Conservation (phyloP, 2,329 filamentous ascomycete species). For the Arthrobotrys musiformis region DNA sequence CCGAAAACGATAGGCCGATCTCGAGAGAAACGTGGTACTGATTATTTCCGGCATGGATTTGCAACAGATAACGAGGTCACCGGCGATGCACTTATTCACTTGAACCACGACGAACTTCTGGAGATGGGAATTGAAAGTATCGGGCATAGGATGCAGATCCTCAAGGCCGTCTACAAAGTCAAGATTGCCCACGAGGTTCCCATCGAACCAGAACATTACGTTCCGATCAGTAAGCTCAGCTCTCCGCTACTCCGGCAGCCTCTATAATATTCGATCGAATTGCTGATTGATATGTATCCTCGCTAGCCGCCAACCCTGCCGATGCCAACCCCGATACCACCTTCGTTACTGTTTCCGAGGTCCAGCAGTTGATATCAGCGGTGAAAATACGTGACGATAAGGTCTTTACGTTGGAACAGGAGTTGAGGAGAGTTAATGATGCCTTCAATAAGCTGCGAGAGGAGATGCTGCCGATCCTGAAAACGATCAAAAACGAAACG, state of each 20-base stretch:
- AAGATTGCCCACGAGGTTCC: constrained; percentile 94
- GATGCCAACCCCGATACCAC: constrained; percentile 67
- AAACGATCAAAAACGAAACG: constrained; percentile 89
- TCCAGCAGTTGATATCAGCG: constrained; percentile 88
- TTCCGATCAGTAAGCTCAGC: constrained; percentile 83
- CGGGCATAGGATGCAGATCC: constrained; percentile 90
- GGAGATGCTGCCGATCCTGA: constrained; percentile 88
- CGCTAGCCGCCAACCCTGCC: constrained; percentile 86
- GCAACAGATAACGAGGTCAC: constrained; percentile 87
- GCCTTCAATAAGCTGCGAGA: constrained; percentile 90
- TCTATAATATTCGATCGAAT: neutral
- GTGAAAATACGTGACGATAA: constrained; percentile 90
- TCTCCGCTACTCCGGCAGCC: neutral
- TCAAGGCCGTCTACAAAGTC: constrained; percentile 95
- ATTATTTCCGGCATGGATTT: constrained; percentile 9
- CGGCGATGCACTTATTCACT: constrained; percentile 86
- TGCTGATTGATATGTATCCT: neutral
- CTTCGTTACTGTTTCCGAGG: constrained; percentile 70
- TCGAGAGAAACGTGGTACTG: constrained; percentile 19
- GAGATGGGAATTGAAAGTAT: constrained; percentile 94
- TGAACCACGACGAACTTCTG: constrained; percentile 92
- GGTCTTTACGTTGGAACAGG: constrained; percentile 82
- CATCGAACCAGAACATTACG: constrained; percentile 90
- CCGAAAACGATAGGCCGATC: constrained; percentile 27
- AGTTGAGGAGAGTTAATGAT: constrained; percentile 83